Evolutionary conservation across 2,329 filamentous ascomycete species (phyloP), one percentile per base, ranked within the genome.

Genomic region (Penicillium hordei): DNA sequence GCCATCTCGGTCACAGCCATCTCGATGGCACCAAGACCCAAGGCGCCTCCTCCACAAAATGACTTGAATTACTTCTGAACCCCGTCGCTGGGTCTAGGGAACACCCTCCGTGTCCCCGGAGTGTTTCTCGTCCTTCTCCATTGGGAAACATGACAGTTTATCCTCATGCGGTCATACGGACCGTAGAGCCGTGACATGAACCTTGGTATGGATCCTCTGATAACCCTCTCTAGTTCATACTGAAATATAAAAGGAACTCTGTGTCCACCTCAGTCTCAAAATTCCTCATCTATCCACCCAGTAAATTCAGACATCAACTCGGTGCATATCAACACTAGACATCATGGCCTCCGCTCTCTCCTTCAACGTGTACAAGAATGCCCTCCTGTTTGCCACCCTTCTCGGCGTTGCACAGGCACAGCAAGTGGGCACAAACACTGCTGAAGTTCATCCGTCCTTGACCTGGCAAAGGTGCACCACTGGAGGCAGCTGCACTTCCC

Each of bases 401-500:
- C 48, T 68, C 44, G 60, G 62, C 10, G 62, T 60, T n/a, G 63
- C 60, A 34, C 56, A 56, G 43, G 70, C 69, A 52, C 72, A 74
- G 62, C 72, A 72, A 59, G 71, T 53, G 50, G 72, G 72, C 42
- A 74, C 70, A 1, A 60, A 60, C 48, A 65, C 50, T 9, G 46
- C 62, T 17, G 70, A 73, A 59, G 64, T 55, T 27, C 83, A 86
- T 68, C 85, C 84, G 15, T 57, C 76, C 21, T 73, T 87, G 65
- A 77, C 71, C 54, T 85, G 82, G 80, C 75, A 80, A 59, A 77
- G 75, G 60, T 87, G 84, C 73, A 79, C 82, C 34, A 66, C 72
- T 29, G 76, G 74, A 57, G 81, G 82, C 50, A 75, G 73, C 36
- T 87, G 84, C 75, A 79, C 74, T 29, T 83, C 70, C 2, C 81